These are phyloP conservation scores for Ophiostoma piceae DNA, from an alignment of 2,329 filamentous ascomycete species.

Conservation along the genomic window DNA sequence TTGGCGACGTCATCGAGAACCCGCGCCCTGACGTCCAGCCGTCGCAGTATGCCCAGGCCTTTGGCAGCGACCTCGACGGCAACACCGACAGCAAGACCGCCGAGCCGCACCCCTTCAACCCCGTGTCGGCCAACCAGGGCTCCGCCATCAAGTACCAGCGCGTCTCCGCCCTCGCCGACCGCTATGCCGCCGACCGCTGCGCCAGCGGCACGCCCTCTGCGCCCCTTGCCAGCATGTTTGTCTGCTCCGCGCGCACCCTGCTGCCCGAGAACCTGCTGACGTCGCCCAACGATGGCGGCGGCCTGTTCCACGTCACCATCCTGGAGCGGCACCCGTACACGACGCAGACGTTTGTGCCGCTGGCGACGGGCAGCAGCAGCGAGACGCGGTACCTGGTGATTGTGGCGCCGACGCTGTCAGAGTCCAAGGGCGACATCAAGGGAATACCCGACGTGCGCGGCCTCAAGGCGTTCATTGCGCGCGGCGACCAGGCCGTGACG, in stretches of 20 bases:
- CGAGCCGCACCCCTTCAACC: constrained; percentile 34
- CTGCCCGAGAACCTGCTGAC: background rate
- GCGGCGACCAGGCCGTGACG: constrained; percentile 75
- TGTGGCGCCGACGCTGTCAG: constrained; percentile 64
- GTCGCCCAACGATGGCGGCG: constrained; percentile 18
- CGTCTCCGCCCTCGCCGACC: constrained; percentile 66
- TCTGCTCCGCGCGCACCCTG: constrained; percentile 62
- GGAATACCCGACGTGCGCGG: constrained; percentile 64
- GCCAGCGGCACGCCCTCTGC: constrained; percentile 53
- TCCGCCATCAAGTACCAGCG: constrained; percentile 80
- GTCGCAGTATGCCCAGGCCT: constrained; percentile 34
- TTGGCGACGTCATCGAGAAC: constrained; percentile 78
- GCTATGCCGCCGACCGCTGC: constrained; percentile 54
- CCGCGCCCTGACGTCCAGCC: constrained; percentile 56
- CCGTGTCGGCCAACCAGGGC: constrained; percentile 72
- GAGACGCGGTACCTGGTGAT: constrained; percentile 67
- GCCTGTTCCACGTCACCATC: constrained; percentile 61
- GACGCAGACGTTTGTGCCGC: constrained; percentile 84
- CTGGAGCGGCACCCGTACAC: constrained; percentile 93
- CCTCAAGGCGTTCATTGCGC: constrained; percentile 72
- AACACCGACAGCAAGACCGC: background rate
- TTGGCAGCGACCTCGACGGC: constrained; percentile 13
- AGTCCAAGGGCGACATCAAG: constrained; percentile 25
- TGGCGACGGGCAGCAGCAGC: constrained; percentile 46
- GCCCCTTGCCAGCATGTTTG: constrained; percentile 81